These are phyloP conservation scores for Acer saccharum DNA, from an alignment of 345 rosid genomes.

Conservation along the genomic window DNA sequence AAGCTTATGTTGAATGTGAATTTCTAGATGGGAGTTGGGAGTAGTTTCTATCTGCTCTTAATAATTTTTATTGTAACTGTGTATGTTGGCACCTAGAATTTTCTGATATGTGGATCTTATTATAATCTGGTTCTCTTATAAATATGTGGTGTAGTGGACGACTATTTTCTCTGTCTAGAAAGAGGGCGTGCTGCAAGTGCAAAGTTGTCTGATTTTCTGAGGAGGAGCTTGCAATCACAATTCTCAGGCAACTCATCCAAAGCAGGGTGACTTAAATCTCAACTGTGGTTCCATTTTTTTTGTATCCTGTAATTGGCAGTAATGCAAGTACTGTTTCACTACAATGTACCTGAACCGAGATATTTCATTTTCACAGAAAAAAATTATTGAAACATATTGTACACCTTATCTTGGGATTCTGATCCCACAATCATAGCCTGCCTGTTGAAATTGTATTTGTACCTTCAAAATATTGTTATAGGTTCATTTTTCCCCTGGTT, in stretches of 20 bases:
- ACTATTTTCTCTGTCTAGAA: constrained; percentile 66
- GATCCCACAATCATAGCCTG: constrained; percentile 1
- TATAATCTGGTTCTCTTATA: not conserved
- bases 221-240: constrained; percentile 69
- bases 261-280: constrained; percentile 23
- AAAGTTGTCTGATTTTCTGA: constrained; percentile 71
- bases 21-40: not conserved
- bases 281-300: not conserved
- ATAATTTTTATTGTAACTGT: not conserved
- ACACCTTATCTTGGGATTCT: not conserved
- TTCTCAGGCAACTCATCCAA: constrained; percentile 47
- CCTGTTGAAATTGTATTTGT: not conserved
- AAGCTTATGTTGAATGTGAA: not conserved
- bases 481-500: not conserved
- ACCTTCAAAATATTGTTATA: not conserved
- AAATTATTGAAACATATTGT: no score
- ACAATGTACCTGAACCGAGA: not conserved
- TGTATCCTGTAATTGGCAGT: not conserved
- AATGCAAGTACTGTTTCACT: not conserved
- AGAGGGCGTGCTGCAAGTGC: constrained; percentile 70
- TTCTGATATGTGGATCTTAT: not conserved
- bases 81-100: not conserved
- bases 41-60: not conserved
- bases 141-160: constrained; percentile 56
- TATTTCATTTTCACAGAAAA: no score